A percentile compares a stretch with the other conserved stretches of the same genome.
Evolutionary conservation across 768 basidiomycete species (phyloP).

Genomic region (Candolleomyces aberdarensis): DNA sequence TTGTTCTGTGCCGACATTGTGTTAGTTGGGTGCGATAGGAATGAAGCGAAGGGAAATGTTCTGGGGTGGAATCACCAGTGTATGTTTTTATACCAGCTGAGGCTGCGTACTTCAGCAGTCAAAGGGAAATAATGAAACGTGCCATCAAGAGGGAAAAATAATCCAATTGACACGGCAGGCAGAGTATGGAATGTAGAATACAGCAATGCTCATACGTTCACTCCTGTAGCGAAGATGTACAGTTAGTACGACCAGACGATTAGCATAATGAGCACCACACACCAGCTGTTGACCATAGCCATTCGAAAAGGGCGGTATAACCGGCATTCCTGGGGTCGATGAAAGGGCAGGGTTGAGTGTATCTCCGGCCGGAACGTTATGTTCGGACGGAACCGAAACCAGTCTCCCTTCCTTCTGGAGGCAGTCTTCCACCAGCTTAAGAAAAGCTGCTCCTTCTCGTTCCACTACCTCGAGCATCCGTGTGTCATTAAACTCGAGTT

Average conservation of each 20-base stretch:
- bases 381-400: not conserved
- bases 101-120: no score
- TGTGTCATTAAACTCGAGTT: slow-evolving; percentile 43
- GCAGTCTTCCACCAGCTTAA: slow-evolving; percentile 36
- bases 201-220: no score
- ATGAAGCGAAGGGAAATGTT: no score
- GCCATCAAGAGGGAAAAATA: not conserved
- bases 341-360: no score
- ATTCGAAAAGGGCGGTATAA: not conserved
- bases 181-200: not conserved
- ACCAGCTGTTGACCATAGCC: not conserved
- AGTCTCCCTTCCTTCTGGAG: slow-evolving; percentile 37
- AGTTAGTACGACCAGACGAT: not conserved
- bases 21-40: no score
- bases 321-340: not conserved
- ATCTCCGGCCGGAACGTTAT: not conserved
- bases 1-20: no score
- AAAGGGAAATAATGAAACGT: not conserved
- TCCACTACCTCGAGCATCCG: slow-evolving; percentile 42
- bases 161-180: no score
- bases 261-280: not conserved
- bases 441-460: slow-evolving; percentile 36
- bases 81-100: no score
- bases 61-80: no score
- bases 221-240: not conserved